Evolutionary conservation across 306 rosid species (phyloP).

Genomic region (Acmispon strigosus): DNA sequence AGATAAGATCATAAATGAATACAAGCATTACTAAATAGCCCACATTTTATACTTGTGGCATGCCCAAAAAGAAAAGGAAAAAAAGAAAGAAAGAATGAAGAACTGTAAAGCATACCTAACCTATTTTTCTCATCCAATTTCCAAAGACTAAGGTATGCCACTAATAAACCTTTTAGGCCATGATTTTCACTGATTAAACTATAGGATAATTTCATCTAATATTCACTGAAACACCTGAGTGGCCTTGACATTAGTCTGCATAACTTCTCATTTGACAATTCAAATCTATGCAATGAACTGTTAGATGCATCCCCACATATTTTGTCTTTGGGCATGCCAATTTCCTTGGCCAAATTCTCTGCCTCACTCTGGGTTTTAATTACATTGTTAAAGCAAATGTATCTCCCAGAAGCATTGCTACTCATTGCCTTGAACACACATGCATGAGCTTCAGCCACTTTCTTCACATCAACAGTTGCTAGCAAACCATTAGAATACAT

Average conservation of each 20-base stretch:
- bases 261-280: conserved; percentile 55
- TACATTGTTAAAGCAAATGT: conserved; percentile 61
- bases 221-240: conserved; percentile 31
- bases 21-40: neutral
- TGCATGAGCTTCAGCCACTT: conserved; percentile 62
- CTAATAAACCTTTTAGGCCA: neutral
- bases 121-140: conserved; percentile 11
- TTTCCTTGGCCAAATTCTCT: conserved; percentile 50
- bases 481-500: conserved; percentile 59
- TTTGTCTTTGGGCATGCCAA: conserved; percentile 31
- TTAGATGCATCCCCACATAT: conserved; percentile 34
- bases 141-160: neutral
- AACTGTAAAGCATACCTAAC: neutral
- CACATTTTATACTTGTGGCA: neutral
- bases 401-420: conserved; percentile 56
- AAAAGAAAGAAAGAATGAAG: neutral
- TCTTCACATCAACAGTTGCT: conserved; percentile 55
- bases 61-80: neutral
- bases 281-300: conserved; percentile 15
- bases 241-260: conserved; percentile 44
- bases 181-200: neutral
- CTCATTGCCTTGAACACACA: conserved; percentile 57
- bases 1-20: neutral
- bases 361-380: conserved; percentile 37
- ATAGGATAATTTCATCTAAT: neutral